Evolutionary conservation across 2,329 filamentous ascomycete genomes (phyloP).

Genomic region (Zymoseptoria crescenta): DNA sequence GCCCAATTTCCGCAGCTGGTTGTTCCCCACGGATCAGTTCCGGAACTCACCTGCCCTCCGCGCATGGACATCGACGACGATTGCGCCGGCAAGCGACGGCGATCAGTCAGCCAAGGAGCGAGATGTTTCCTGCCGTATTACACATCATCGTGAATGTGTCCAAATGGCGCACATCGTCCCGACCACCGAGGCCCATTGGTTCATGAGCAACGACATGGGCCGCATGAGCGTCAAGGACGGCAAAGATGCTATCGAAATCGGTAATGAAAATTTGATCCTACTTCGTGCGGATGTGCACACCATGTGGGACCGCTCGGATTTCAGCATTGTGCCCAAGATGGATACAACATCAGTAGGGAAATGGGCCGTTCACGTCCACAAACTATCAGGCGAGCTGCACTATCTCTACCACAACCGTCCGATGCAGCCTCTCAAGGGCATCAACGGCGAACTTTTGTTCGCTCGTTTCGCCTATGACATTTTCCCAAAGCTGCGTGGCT

Average conservation of each 20-base stretch:
- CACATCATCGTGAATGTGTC: no score
- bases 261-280: not conserved
- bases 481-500: conserved; percentile 25
- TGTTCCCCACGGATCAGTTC: no score
- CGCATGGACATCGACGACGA: no score
- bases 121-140: no score
- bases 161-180: no score
- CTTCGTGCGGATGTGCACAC: not conserved
- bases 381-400: not conserved
- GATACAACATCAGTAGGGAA: not conserved
- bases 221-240: no score
- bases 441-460: conserved; percentile 1
- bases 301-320: not conserved
- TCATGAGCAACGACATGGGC: no score
- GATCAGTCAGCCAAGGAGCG: no score
- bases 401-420: not conserved
- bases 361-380: not conserved
- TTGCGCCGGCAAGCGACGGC: no score
- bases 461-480: conserved; percentile 13
- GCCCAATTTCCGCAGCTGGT: no score
- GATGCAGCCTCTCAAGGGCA: not conserved
- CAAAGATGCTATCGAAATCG: not conserved
- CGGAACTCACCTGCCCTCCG: no score
- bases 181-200: no score
- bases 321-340: not conserved